Base-by-base conservation (phyloP, 164 flowering plant genomes). In the Malania oleifera region DNA sequence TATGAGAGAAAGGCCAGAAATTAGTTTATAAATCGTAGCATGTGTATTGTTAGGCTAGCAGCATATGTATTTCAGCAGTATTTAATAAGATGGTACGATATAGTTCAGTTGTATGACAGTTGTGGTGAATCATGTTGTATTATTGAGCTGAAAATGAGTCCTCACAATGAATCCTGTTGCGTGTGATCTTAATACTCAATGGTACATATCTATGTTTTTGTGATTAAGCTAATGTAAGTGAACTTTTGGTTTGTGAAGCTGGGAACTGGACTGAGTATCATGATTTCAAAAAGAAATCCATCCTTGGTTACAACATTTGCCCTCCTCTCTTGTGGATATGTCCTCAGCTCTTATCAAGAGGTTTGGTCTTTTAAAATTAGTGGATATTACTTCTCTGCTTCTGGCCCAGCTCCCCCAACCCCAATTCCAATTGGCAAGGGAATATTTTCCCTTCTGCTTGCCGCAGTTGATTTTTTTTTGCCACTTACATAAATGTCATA, bases 281-380 rank as follows among this genome's bases (percentile, higher is more conserved):
- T 88, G 82, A 75, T 95, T 24, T 80, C 96, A 12, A 88, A 79
- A 73, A 72, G 80, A 69, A 91, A 91, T 74, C 99, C 99, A 56
- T 83, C 89, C 26, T 72, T 95, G 80, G 73, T 86, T 52, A 60
- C 77, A 20, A 88, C 99, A 66, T 95, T 95, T 73, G 73, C 84
- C 24, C 67, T 95, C 54, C 95, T 95, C 13, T 95, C 99, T 25
- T 90, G 91, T 58, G 99, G 97, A 67, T 95, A 95, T 71, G 60
- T 95, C 57, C 31, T 88, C 65, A 95, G 99, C 82, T 88, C 99
- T 54, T 95, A 88, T 61, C 82, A 74, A 70, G 99, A 95, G 97
- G 99, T 95, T 49, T 45, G 77, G 1, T 55, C 23, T 1, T 55
- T 18, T 28, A 44, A 17, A n/a, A 39, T 1, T 43, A 26, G 20